A percentile compares a stretch with the other conserved stretches of the same genome.
phyloP scores from a whole-genome alignment of 768 basidiomycete species.

The Rhodotorula taiwanensis region DNA sequence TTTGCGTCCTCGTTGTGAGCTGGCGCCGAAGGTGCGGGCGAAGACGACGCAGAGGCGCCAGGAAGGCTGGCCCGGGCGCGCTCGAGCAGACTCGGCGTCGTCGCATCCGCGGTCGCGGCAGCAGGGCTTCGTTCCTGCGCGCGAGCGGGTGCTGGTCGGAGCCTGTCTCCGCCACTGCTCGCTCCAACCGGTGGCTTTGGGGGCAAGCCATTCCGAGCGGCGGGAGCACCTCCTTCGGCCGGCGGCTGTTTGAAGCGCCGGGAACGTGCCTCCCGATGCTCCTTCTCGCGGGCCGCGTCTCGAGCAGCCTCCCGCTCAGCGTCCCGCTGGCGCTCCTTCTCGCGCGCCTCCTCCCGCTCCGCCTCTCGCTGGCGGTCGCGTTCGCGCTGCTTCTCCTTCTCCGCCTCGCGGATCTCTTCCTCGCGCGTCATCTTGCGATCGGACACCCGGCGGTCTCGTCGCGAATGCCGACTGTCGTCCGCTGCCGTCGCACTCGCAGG shows the following conservation, averaged over 20 bases:
- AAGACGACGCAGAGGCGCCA: neutral
- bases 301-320: too few species aligned
- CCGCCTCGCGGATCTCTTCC: conserved; percentile 10
- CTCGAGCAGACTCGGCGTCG: neutral
- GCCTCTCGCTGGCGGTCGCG: conserved; percentile 15
- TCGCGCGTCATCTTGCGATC: conserved; percentile 5
- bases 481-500: neutral
- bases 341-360: conserved; percentile 16
- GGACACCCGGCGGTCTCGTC: neutral
- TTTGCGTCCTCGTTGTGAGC: too few species aligned
- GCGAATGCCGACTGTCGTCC: conserved; percentile 2
- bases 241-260: neutral
- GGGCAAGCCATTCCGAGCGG: conserved; percentile 6
- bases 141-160: neutral
- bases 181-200: neutral
- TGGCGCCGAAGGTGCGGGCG: neutral
- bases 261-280: too few species aligned
- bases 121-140: neutral
- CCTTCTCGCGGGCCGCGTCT: neutral
- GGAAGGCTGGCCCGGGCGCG: neutral
- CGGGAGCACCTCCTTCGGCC: neutral
- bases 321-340: neutral
- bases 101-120: neutral
- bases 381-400: conserved; percentile 18
- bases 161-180: neutral